Evolutionary conservation across 257 asterid species (phyloP).

Genomic region (Lycium ferocissimum): DNA sequence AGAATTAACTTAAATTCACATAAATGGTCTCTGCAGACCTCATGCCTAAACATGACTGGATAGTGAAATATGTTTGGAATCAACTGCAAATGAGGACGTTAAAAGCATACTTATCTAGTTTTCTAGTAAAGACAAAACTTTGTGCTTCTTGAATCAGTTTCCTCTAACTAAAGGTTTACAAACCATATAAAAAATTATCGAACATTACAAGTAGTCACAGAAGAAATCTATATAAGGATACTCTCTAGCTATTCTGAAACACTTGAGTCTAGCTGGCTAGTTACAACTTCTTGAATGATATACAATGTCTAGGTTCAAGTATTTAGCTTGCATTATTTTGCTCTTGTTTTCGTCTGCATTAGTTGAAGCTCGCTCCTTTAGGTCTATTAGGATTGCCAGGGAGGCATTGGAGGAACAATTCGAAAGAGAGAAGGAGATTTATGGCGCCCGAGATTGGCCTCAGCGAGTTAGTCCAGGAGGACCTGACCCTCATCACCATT

Average conservation of each 20-base stretch:
- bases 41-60: slow-evolving; percentile 29
- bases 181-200: background rate
- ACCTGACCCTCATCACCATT: slow-evolving; percentile 84
- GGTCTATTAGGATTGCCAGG: slow-evolving; percentile 58
- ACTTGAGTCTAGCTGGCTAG: slow-evolving; percentile 25
- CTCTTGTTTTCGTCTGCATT: slow-evolving; percentile 49
- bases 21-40: slow-evolving; percentile 38
- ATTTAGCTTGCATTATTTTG: slow-evolving; percentile 45
- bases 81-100: slow-evolving; percentile 35
- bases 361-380: slow-evolving; percentile 50
- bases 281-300: background rate
- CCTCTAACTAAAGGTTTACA: slow-evolving; percentile 10
- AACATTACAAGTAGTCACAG: slow-evolving; percentile 22
- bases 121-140: slow-evolving; percentile 34
- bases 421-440: slow-evolving; percentile 34
- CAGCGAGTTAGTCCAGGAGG: slow-evolving; percentile 67
- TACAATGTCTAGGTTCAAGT: slow-evolving; percentile 50
- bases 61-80: slow-evolving; percentile 27
- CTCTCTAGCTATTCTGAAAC: slow-evolving; percentile 27
- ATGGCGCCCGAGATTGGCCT: slow-evolving; percentile 42
- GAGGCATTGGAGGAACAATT: slow-evolving; percentile 51
- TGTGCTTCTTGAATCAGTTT: slow-evolving; percentile 39
- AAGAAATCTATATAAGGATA: slow-evolving; percentile 39
- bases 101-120: background rate
- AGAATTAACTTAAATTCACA: slow-evolving; percentile 14